phyloP scores from a whole-genome alignment of 352 stramenopile genomes.

The Pseudoperonospora humuli region DNA sequence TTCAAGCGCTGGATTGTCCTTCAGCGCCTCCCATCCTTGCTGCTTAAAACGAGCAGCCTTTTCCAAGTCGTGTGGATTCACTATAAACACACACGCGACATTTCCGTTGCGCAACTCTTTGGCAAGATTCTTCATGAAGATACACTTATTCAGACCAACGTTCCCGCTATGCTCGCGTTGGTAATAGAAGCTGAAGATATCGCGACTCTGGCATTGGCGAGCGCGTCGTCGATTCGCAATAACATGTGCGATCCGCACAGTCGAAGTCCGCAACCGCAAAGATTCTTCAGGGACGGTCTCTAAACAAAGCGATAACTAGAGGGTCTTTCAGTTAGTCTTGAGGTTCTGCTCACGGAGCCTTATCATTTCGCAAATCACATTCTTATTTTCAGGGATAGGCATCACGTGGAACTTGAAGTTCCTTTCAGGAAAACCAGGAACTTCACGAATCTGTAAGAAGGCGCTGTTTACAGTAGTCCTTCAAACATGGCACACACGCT shows the following conservation, averaged over 20 bases:
- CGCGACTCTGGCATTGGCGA: background rate
- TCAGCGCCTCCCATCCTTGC: no score
- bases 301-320: background rate
- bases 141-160: background rate
- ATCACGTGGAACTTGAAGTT: background rate
- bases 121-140: background rate
- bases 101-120: background rate
- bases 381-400: background rate
- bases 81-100: conserved; percentile 1
- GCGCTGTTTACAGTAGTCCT: no score
- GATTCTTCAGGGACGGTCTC: background rate
- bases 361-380: background rate
- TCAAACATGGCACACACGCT: no score
- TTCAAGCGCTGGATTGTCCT: conserved; percentile 2
- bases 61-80: conserved; percentile 1
- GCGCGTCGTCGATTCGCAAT: background rate
- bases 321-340: background rate
- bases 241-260: background rate
- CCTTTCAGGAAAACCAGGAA: conserved; percentile 1
- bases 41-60: conserved; percentile 5
- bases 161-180: background rate
- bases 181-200: conserved; percentile 1
- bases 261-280: background rate
- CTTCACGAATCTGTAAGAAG: no score
- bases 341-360: background rate